A percentile compares a stretch with the other conserved stretches of the same genome.
Conservation (phyloP, 345 rosid species). For the Heritiera littoralis region DNA sequence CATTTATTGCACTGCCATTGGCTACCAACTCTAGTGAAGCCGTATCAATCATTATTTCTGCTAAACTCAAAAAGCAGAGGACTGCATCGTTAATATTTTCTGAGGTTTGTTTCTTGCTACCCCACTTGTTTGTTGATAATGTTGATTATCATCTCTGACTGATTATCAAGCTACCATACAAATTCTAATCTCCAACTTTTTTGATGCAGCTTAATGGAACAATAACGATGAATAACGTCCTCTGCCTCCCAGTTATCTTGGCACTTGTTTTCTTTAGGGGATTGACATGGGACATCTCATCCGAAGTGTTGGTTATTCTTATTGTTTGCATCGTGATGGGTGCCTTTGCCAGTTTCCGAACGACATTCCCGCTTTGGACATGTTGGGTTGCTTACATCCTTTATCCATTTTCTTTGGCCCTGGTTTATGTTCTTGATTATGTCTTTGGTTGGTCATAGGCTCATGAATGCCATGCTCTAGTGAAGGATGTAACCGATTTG, state of each 20-base stretch:
- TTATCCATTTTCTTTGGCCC: slow-evolving; percentile 79
- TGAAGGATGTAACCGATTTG: background rate
- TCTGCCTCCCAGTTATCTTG: slow-evolving; percentile 88
- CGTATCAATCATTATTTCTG: slow-evolving; percentile 86
- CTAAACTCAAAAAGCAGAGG: slow-evolving; percentile 73
- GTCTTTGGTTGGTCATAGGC: slow-evolving; percentile 80
- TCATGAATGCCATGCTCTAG: background rate
- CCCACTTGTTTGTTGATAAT: background rate
- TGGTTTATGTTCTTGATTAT: slow-evolving; percentile 83
- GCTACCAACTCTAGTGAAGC: slow-evolving; percentile 90
- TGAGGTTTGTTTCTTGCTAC: slow-evolving; percentile 52
- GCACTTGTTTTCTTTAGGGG: slow-evolving; percentile 77
- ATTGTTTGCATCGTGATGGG: slow-evolving; percentile 89
- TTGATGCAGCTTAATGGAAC: slow-evolving; percentile 82
- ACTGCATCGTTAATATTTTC: slow-evolving; percentile 88
- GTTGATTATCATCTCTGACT: background rate
- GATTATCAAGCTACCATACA: background rate
- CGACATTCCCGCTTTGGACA: slow-evolving; percentile 92
- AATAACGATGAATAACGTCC: slow-evolving; percentile 86
- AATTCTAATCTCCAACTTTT: slow-evolving; percentile 14
- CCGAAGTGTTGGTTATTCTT: slow-evolving; percentile 84
- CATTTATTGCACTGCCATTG: slow-evolving; percentile 84
- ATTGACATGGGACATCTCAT: slow-evolving; percentile 90
- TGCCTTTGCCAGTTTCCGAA: slow-evolving; percentile 74
- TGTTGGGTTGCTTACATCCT: slow-evolving; percentile 64